These are phyloP conservation scores for Sclerotinia spermophila DNA, from an alignment of 2,329 filamentous ascomycete genomes.

Conservation along the genomic window DNA sequence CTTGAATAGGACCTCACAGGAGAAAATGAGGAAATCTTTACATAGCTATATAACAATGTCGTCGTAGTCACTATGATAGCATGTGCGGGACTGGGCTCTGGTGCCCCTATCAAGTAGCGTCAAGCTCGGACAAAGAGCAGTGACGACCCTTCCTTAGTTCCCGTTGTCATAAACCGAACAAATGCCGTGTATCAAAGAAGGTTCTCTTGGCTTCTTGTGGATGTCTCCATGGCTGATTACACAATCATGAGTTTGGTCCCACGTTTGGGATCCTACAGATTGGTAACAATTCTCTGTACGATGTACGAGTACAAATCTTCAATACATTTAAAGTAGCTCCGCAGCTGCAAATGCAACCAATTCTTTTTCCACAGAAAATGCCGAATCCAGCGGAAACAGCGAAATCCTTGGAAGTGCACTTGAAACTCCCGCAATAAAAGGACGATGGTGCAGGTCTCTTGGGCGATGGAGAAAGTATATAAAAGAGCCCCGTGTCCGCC, in stretches of 20 bases:
- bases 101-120: not conserved
- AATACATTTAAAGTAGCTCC: not conserved
- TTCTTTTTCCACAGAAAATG: not conserved
- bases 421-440: not conserved
- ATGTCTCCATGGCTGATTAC: not conserved
- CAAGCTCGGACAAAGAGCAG: not conserved
- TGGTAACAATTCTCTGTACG: fast-evolving
- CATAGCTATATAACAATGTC: not conserved
- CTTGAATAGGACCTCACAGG: too few relatives aligned
- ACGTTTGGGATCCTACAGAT: not conserved
- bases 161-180: not conserved
- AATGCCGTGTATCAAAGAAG: not conserved
- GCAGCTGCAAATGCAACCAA: not conserved
- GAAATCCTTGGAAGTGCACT: not conserved
- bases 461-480: not conserved
- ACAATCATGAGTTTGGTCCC: not conserved
- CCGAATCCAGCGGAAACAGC: not conserved
- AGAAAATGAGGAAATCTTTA: not conserved
- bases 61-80: not conserved
- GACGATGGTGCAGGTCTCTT: not conserved
- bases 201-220: not conserved
- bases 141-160: not conserved
- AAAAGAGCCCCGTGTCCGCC: not conserved
- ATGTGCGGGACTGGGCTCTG: not conserved
- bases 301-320: not conserved